Conservation (phyloP, 2,329 filamentous ascomycete species). For the Monosporascus sp. region DNA sequence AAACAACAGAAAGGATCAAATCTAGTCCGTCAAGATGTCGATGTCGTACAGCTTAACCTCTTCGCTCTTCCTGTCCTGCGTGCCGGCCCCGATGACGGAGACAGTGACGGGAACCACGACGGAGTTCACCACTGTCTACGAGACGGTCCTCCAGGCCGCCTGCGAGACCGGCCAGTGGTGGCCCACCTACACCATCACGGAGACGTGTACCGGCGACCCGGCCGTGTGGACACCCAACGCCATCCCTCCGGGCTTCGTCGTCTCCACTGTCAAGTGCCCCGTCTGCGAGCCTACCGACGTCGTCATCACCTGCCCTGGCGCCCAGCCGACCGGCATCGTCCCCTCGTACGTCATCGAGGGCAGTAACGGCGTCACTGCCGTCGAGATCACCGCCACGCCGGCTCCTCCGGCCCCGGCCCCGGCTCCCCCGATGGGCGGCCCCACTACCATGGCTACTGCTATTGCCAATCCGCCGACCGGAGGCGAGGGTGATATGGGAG, state of each 20-base stretch:
- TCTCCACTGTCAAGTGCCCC: slow-evolving; percentile 30
- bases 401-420: slow-evolving; percentile 1
- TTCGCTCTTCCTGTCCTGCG: slow-evolving; percentile 26
- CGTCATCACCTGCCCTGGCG: slow-evolving; percentile 32
- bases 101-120: slow-evolving; percentile 17
- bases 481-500: background rate
- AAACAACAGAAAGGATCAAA: background rate
- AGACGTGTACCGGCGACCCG: slow-evolving; percentile 28
- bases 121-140: slow-evolving; percentile 32
- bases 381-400: slow-evolving; percentile 9
- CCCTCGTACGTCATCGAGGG: slow-evolving; percentile 24
- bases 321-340: slow-evolving; percentile 20
- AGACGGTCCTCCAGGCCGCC: slow-evolving; percentile 30
- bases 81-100: slow-evolving; percentile 18
- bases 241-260: slow-evolving; percentile 33
- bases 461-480: background rate
- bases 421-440: background rate
- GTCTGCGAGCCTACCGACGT: slow-evolving; percentile 26
- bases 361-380: slow-evolving; percentile 30
- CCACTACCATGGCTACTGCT: background rate
- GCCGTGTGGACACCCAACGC: slow-evolving; percentile 21
- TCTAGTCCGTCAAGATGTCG: slow-evolving; percentile 13
- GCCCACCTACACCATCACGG: slow-evolving; percentile 35
- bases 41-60: slow-evolving; percentile 22
- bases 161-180: slow-evolving; percentile 32